Conservation (phyloP, 78 protist species). For the Dictyostelium purpureum region DNA sequence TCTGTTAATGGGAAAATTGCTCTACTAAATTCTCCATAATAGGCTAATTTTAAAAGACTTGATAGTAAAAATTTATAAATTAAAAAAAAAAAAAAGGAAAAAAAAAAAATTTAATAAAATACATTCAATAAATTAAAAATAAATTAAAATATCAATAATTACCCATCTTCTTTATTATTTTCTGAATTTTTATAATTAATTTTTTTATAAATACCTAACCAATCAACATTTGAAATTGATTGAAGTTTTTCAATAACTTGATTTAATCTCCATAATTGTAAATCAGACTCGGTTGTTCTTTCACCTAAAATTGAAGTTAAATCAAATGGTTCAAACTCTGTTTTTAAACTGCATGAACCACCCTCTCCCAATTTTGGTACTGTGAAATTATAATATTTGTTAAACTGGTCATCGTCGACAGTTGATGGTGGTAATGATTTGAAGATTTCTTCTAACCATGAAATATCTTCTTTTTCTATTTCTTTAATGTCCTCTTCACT, state of each 20-base stretch:
- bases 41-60: conserved; percentile 33
- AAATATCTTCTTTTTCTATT: too few relatives aligned
- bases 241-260: neutral
- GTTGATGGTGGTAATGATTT: neutral
- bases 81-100: neutral
- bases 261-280: neutral
- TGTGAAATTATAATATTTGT: conserved; percentile 15
- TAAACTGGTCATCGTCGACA: neutral
- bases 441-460: neutral
- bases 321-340: conserved; percentile 34
- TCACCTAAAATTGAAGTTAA: conserved; percentile 1
- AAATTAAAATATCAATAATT: neutral
- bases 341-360: conserved; percentile 44
- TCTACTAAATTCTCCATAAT: conserved; percentile 54
- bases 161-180: neutral
- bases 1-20: conserved; percentile 53
- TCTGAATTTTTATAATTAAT: conserved; percentile 2
- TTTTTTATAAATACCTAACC: conserved; percentile 47
- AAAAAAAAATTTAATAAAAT: neutral
- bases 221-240: conserved; percentile 40
- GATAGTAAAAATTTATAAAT: neutral
- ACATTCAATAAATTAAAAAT: neutral
- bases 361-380: conserved; percentile 60
- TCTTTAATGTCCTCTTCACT: neutral
- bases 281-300: neutral